Percentiles rank a stretch among this genome's conserved stretches.
phyloP scores from a whole-genome alignment of 2,329 filamentous ascomycete species.

The Aureobasidium sp. region DNA sequence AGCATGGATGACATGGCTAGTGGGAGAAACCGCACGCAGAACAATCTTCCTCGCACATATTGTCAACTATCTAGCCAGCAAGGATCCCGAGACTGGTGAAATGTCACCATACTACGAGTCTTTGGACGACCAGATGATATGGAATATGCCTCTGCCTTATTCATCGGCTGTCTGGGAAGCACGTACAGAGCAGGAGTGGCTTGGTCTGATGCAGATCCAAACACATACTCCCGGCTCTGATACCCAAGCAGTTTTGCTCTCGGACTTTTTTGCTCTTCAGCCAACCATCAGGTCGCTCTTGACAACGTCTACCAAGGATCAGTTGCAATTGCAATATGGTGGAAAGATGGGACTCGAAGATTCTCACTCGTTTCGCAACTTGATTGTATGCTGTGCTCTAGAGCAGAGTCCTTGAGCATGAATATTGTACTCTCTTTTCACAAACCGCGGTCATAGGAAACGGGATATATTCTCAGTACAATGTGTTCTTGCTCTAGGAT shows the following conservation, averaged over 20 bases:
- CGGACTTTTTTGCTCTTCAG: background rate
- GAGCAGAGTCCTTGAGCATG: background rate
- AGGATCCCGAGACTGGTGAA: background rate
- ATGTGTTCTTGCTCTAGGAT: too few relatives aligned
- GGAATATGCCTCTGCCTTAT: background rate
- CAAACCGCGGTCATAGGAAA: too few relatives aligned
- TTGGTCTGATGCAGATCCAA: background rate
- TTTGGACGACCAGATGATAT: background rate
- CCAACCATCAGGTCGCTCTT: background rate
- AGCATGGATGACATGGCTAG: background rate
- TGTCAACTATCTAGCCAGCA: background rate
- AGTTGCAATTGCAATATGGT: background rate
- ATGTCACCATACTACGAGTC: background rate
- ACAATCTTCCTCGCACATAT: background rate
- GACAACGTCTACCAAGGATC: background rate
- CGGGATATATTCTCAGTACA: too few relatives aligned
- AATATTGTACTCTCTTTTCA: too few relatives aligned
- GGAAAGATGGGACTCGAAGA: background rate
- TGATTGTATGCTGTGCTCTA: background rate
- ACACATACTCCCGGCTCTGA: background rate
- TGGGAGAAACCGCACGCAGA: background rate
- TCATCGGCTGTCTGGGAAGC: background rate
- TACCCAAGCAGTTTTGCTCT: background rate
- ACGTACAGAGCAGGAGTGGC: background rate
- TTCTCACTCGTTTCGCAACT: background rate